Evolutionary conservation across 345 rosid species (phyloP), one percentile per base, ranked within the genome.

Genomic region (Sisymbrium altissimum): DNA sequence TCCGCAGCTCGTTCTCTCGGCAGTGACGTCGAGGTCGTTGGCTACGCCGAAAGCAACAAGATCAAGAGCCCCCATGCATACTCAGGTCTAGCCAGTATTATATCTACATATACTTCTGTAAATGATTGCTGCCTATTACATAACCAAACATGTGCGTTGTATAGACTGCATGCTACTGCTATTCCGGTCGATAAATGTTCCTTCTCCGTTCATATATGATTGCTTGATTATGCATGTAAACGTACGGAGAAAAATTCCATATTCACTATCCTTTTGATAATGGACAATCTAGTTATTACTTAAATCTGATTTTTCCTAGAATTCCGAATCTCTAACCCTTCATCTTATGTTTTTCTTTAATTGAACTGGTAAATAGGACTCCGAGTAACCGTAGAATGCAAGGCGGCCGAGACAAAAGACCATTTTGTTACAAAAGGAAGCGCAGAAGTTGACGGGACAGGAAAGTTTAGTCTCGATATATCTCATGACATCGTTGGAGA

Each of bases 311-410:
- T 33, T 32, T 11, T 54, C 1, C 33, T 70, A 53, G 25, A 11
- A n/a, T 15, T 35, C 12, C 1, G 11, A 66, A 66, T 21, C 12
- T 45, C 4, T 15, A 8, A 11, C 41, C 30, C 7, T 55, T 6
- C 29, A 73, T 14, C 19, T 56, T 56, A 56, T 7, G 11, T 5
- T 36, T 39, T 49, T 38, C 21, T 32, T 72, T 55, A 19, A 53
- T 35, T 54, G 17, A 53, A 39, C 17, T 27, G 15, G 39, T 54
- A 3, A n/a, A 13, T 29, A 90, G 98, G 98, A 68, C 90, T 93
- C 48, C 77, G 76, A 0, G 91, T 88, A 11, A 87, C 81, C 8
- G 84, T 93, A 40, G 89, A 93, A 23, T 93, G 98, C 87, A 84
- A 90, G 83, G 38, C 52, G 84, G 52, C 61, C 0, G 68, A 78